Conservation (phyloP, 73 alveolate genomes). For the Tetrahymena elliotti region DNA sequence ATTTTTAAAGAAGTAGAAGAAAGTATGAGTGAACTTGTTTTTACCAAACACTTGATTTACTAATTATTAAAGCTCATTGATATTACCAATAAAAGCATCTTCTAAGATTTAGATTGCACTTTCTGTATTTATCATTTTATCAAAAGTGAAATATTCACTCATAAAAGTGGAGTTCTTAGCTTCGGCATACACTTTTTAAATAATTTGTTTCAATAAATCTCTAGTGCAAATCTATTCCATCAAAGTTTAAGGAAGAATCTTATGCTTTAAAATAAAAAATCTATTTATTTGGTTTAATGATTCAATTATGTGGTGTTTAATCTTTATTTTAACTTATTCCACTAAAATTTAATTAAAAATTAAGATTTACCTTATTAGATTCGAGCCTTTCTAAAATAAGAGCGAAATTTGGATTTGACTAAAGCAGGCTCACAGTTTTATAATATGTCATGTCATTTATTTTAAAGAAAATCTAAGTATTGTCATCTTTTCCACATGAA, state of each 20-base stretch:
- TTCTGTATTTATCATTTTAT: not conserved
- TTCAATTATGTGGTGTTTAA: too few relatives aligned
- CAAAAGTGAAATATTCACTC: not conserved
- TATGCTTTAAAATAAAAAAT: not conserved
- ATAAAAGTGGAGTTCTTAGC: not conserved
- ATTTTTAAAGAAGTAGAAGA: not conserved
- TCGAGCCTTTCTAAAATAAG: not conserved
- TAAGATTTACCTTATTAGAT: not conserved
- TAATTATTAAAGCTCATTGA: not conserved
- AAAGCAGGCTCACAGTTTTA: not conserved
- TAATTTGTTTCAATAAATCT: not conserved
- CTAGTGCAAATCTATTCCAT: not conserved
- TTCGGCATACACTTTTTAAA: not conserved
- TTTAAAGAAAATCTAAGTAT: not conserved
- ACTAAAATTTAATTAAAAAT: not conserved
- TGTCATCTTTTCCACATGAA: not conserved
- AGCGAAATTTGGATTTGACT: not conserved
- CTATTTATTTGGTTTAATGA: too few relatives aligned
- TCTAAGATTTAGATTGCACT: not conserved
- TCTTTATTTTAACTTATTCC: too few relatives aligned
- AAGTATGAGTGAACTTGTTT: not conserved
- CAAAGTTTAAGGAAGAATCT: not conserved
- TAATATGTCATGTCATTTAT: not conserved
- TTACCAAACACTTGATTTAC: not conserved
- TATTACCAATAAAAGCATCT: not conserved